Evolutionary conservation across 2,329 filamentous ascomycete species (phyloP).

Genomic region (Aspergillus sp.): DNA sequence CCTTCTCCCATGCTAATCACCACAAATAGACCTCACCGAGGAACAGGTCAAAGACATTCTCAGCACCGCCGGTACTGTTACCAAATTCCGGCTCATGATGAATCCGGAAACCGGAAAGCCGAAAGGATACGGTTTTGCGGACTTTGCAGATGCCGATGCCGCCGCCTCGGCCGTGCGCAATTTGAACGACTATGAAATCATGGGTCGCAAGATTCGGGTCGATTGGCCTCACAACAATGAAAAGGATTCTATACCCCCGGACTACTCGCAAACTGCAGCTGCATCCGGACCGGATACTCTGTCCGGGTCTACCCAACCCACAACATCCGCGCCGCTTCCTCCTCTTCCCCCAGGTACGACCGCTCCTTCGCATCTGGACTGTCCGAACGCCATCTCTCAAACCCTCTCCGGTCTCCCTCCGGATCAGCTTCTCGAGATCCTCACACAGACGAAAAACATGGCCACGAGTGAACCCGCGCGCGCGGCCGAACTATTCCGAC

Average conservation of each 20-base stretch:
- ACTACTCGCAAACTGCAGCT: slow-evolving; percentile 47
- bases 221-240: slow-evolving; percentile 94
- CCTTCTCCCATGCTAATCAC: slow-evolving; percentile 15
- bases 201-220: slow-evolving; percentile 89
- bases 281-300: slow-evolving; percentile 37
- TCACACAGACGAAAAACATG: slow-evolving; percentile 90
- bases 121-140: slow-evolving; percentile 95
- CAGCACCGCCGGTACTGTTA: slow-evolving; percentile 81
- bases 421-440: slow-evolving; percentile 85
- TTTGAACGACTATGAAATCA: slow-evolving; percentile 90
- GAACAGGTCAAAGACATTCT: slow-evolving; percentile 96
- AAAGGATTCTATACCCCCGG: slow-evolving; percentile 60
- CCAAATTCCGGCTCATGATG: slow-evolving; percentile 90
- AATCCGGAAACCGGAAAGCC: slow-evolving; percentile 92
- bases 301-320: slow-evolving; percentile 33
- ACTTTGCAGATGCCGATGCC: slow-evolving; percentile 89
- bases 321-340: slow-evolving; percentile 61
- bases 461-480: slow-evolving; percentile 78
- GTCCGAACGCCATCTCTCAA: slow-evolving; percentile 86
- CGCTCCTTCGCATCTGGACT: slow-evolving; percentile 76
- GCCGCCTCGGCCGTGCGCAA: slow-evolving; percentile 94
- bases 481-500: slow-evolving; percentile 79
- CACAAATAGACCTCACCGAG: slow-evolving; percentile 81
- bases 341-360: slow-evolving; percentile 83
- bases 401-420: slow-evolving; percentile 85